Conservation (phyloP, 2,329 filamentous ascomycete species). For the Bertia moriformis region DNA sequence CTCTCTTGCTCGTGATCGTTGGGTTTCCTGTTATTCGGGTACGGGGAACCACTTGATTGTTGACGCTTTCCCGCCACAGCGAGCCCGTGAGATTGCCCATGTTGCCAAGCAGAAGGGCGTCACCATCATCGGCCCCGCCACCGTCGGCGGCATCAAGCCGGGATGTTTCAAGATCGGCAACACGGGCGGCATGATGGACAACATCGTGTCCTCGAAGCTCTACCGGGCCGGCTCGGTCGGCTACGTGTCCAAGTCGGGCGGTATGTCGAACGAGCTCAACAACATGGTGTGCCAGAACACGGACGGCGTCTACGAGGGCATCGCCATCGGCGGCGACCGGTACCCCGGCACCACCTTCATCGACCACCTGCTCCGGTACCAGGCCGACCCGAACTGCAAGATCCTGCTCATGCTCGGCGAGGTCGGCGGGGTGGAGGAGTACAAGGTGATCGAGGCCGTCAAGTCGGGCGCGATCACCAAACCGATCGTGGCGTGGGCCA, state of each 20-base stretch:
- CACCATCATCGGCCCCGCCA: conserved; percentile 96
- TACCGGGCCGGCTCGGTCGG: conserved; percentile 98
- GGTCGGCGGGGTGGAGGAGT: conserved; percentile 98
- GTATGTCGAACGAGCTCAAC: conserved; percentile 99
- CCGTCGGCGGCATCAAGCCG: conserved; percentile 97
- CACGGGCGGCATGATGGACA: conserved; percentile 99
- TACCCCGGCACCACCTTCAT: conserved; percentile 99
- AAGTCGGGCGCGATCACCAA: conserved; percentile 91
- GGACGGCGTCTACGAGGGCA: conserved; percentile 96
- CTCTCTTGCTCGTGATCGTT: not conserved
- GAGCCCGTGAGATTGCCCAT: conserved; percentile 94
- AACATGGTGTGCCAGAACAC: conserved; percentile 96
- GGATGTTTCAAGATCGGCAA: conserved; percentile 99
- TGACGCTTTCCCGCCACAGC: conserved; percentile 31
- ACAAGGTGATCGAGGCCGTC: conserved; percentile 96
- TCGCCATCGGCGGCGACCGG: conserved; percentile 96
- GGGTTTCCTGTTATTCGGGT: not conserved
- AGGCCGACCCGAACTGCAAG: conserved; percentile 95
- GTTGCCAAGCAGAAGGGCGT: conserved; percentile 96
- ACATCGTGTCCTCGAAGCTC: conserved; percentile 98
- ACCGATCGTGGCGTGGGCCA: conserved; percentile 97
- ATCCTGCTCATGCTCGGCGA: conserved; percentile 91
- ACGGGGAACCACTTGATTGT: conserved; percentile 5
- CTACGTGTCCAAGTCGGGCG: conserved; percentile 98
- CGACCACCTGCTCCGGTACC: conserved; percentile 91